These are phyloP conservation scores for Colletotrichum euphorbiae DNA, from an alignment of 2,329 filamentous ascomycete species.

Conservation along the genomic window DNA sequence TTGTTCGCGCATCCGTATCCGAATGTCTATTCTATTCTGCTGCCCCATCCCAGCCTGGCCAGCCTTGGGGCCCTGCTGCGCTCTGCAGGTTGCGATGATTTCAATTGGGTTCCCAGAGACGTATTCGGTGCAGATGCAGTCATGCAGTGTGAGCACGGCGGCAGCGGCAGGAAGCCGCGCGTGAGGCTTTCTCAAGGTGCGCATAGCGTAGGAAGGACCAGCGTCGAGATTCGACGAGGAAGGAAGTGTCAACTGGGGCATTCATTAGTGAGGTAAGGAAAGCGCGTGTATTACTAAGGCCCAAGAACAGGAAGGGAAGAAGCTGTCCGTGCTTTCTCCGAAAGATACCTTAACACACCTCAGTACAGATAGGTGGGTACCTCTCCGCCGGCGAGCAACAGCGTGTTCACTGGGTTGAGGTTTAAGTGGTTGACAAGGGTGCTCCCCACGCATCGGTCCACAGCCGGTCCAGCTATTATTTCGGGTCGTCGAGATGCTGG, in stretches of 20 bases:
- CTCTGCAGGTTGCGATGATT: not conserved
- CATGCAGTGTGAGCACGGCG: conserved; percentile 18
- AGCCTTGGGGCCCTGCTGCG: not conserved
- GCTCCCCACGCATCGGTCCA: conserved; percentile 33
- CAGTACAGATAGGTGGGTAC: conserved; percentile 10
- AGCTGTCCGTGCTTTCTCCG: too few species aligned
- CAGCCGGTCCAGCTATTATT: conserved; percentile 30
- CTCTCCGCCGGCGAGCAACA: not conserved
- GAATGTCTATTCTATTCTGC: not conserved
- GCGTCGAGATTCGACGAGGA: too few species aligned
- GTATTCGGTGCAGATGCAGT: conserved; percentile 9
- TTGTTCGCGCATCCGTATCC: conserved; percentile 11
- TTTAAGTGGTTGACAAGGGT: conserved; percentile 36
- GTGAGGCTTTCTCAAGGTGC: too few species aligned
- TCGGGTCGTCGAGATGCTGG: conserved; percentile 30
- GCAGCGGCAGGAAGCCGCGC: not conserved
- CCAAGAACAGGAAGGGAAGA: not conserved
- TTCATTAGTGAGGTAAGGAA: conserved; percentile 10
- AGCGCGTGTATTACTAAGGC: conserved; percentile 8
- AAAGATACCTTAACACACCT: too few species aligned
- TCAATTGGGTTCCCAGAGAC: conserved; percentile 15
- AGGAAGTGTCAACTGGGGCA: not conserved
- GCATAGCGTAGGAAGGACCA: too few species aligned
- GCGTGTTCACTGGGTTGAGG: conserved; percentile 16
- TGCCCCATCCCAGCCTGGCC: not conserved